These are phyloP conservation scores for Emericellopsis atlantica DNA, from an alignment of 2,329 filamentous ascomycete genomes.

Conservation along the genomic window DNA sequence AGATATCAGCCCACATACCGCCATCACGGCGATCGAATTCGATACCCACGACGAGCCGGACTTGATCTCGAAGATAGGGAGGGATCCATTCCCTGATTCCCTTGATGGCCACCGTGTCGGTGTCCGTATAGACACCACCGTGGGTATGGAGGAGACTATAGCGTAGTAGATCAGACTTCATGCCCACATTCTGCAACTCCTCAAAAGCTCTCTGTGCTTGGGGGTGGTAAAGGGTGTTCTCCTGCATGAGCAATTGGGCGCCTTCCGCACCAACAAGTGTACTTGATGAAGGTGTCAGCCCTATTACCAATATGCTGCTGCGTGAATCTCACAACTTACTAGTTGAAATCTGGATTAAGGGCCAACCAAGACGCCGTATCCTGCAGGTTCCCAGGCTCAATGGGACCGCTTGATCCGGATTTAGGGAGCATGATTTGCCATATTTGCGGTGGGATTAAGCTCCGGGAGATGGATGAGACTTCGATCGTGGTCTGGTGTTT, in stretches of 20 bases:
- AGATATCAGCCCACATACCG: slow-evolving; percentile 11
- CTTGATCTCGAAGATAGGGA: slow-evolving; percentile 6
- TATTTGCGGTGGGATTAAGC: too few relatives aligned
- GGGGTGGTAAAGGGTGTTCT: slow-evolving; percentile 7
- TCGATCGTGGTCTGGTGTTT: too few relatives aligned
- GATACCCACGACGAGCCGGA: slow-evolving; percentile 13
- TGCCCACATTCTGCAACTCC: slow-evolving; percentile 8
- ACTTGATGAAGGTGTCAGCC: background rate
- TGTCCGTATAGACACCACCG: slow-evolving; percentile 13
- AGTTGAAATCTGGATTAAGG: too few relatives aligned
- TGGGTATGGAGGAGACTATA: slow-evolving; percentile 13
- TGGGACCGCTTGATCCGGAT: too few relatives aligned
- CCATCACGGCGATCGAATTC: slow-evolving; percentile 16
- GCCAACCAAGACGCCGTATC: too few relatives aligned
- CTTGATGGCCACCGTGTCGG: slow-evolving; percentile 41
- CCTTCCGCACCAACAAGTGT: slow-evolving; percentile 11
- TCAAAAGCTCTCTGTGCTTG: background rate
- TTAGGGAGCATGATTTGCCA: too few relatives aligned
- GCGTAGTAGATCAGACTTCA: slow-evolving; percentile 15
- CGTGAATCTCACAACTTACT: too few relatives aligned
- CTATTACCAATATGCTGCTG: too few relatives aligned
- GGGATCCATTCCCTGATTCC: slow-evolving; percentile 25
- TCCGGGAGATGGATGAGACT: too few relatives aligned
- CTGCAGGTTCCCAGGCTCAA: too few relatives aligned
- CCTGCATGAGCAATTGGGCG: slow-evolving; percentile 12